Conservation (phyloP, 2,329 filamentous ascomycete species). For the Teratosphaeria epicoccoides region DNA sequence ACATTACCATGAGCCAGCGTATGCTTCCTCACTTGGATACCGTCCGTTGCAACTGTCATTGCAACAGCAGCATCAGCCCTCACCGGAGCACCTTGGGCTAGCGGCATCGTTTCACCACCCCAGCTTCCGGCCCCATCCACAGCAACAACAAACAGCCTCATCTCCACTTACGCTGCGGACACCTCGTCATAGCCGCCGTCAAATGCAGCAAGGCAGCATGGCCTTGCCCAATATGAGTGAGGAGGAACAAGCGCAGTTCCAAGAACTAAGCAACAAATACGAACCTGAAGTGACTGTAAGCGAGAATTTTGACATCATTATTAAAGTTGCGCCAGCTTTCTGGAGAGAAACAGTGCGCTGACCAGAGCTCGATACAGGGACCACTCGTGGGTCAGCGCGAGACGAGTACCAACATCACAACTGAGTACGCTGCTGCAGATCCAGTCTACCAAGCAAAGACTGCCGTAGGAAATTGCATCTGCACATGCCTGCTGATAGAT, state of each 20-base stretch:
- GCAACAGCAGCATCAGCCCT: conserved; percentile 23
- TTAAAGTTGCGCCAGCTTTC: conserved; percentile 13
- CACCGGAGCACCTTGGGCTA: conserved; percentile 12
- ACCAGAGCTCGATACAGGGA: conserved; percentile 47
- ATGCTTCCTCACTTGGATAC: conserved; percentile 26
- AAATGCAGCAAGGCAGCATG: conserved; percentile 23
- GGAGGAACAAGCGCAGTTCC: conserved; percentile 51
- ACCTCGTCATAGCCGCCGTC: conserved; percentile 13
- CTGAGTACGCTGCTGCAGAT: conserved; percentile 83
- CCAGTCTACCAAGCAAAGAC: conserved; percentile 79
- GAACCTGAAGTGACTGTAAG: conserved; percentile 48
- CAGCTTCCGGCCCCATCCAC: conserved; percentile 12
- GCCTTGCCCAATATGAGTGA: conserved; percentile 29
- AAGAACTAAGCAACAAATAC: conserved; percentile 52
- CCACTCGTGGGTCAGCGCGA: conserved; percentile 70
- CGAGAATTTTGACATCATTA: conserved; percentile 7
- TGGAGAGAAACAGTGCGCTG: conserved; percentile 14
- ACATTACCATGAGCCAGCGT: conserved; percentile 25
- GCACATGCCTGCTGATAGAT: not conserved
- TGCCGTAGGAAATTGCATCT: conserved; percentile 48
- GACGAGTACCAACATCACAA: conserved; percentile 64
- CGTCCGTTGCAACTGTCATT: conserved; percentile 29
- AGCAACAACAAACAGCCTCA: conserved; percentile 3
- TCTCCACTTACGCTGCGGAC: conserved; percentile 12
- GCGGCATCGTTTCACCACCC: conserved; percentile 15